Conservation (phyloP, 768 basidiomycete genomes). For the Mycena indigotica region DNA sequence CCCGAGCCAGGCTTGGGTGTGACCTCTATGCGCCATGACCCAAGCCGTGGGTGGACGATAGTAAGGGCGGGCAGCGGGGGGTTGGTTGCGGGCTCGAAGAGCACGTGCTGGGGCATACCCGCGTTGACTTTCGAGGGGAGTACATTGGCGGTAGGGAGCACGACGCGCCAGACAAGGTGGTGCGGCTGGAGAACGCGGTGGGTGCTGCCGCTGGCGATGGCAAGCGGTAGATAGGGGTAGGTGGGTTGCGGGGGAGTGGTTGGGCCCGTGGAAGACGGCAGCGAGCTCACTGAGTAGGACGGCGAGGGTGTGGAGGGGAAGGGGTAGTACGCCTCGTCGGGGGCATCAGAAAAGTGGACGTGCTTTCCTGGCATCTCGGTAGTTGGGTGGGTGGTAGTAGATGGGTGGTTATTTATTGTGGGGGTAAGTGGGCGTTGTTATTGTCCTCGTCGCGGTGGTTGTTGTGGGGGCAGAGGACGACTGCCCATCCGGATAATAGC, state of each 20-base stretch:
- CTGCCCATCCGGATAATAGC: no score
- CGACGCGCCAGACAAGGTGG: conserved; percentile 20
- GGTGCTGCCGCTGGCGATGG: neutral
- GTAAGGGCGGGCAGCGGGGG: conserved; percentile 5
- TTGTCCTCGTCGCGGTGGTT: no score
- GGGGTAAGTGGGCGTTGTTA: no score
- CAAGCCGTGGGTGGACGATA: conserved; percentile 5
- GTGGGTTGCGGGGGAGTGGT: conserved; percentile 18
- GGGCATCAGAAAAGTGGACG: conserved; percentile 17
- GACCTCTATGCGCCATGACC: conserved; percentile 10
- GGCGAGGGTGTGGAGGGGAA: conserved; percentile 24
- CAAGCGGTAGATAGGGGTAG: conserved; percentile 11
- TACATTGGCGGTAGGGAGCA: conserved; percentile 18
- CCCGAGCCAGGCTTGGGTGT: neutral
- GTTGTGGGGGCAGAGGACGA: no score
- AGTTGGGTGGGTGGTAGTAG: neutral
- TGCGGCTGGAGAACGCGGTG: conserved; percentile 11
- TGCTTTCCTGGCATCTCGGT: conserved; percentile 16
- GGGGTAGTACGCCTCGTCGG: neutral
- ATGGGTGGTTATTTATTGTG: neutral
- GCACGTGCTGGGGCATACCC: neutral
- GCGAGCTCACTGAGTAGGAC: conserved; percentile 16
- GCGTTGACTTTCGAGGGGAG: neutral
- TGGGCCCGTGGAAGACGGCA: conserved; percentile 23
- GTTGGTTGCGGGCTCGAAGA: conserved; percentile 2